Evolutionary conservation across 192 early-diverging fungal species (phyloP), one percentile per base, ranked within the genome.

Genomic region (Diversispora epigaea): DNA sequence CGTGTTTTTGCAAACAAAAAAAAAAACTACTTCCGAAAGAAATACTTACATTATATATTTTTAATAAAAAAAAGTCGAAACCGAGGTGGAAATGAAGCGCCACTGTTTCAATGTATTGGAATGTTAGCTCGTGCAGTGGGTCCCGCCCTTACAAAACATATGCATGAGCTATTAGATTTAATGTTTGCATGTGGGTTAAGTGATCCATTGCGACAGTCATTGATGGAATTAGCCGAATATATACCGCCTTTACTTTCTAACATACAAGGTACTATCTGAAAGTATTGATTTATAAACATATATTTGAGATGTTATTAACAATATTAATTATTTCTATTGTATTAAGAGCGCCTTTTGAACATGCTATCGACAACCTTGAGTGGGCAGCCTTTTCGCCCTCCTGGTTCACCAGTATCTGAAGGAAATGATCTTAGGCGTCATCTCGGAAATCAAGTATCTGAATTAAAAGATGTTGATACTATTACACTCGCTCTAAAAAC

Each of bases 101-200:
- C 90, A 19, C 86, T 93, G 19, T 94, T 95, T 69, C 86, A 89
- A 77, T 95, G 95, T 69, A 91, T 98, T 55, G 92, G 90, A 39
- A 93, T 92, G 87, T 84, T 99, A 52, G 95, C 95, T 1, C 84
- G 84, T 10, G 94, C 96, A 19, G 92, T 98, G 65, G 93, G 95
- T n/a, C 94, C 92, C 46, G 93, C 91, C 6, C 81, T 97, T 58
- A 95, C 92, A 0, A 93, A 92, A 70, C 87, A 96, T 77, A 87
- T 97, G 86, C 90, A 93, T 64, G 93, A 93, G 25, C 77, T 98
- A 17, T 75, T 98, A 57, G 94, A 97, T 68, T 83, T 93, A 67
- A 96, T 99, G 93, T 97, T 99, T 75, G 86, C 91, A 3, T 87
- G 89, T 17, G 96, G 96, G 21, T 81, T 98, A 46, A 95, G 87